Evolutionary conservation across 2,329 filamentous ascomycete species (phyloP).

Genomic region (Scortechinia acanthostroma): DNA sequence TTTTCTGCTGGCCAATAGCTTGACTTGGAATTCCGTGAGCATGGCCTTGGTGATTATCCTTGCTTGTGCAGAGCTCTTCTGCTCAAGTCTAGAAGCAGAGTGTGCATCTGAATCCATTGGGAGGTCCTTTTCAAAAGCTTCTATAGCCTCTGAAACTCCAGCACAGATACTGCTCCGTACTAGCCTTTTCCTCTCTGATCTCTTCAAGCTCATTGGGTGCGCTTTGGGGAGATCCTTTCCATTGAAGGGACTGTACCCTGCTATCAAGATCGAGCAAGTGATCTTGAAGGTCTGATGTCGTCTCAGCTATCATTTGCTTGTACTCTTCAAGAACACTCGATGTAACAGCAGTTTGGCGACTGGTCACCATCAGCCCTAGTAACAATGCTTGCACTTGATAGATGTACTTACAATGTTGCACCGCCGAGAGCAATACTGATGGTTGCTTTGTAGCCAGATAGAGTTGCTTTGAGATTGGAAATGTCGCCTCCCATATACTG

Average conservation of each 20-base stretch:
- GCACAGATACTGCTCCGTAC: slow-evolving; percentile 6
- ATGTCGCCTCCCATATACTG: slow-evolving; percentile 5
- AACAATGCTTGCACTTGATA: background rate
- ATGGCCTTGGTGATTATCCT: too few species aligned
- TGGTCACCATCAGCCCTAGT: slow-evolving; percentile 1
- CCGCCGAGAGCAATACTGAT: slow-evolving; percentile 6
- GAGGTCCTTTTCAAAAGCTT: slow-evolving; percentile 1
- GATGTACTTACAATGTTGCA: slow-evolving; percentile 6
- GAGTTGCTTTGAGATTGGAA: slow-evolving; percentile 4
- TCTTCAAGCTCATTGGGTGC: slow-evolving; percentile 5
- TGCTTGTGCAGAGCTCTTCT: background rate
- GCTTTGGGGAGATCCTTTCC: too few species aligned
- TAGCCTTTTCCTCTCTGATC: slow-evolving; percentile 6
- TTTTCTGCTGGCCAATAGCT: background rate
- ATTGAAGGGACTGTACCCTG: too few species aligned
- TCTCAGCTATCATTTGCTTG: slow-evolving; percentile 2
- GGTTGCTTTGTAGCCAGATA: slow-evolving; percentile 6
- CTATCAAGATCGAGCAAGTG: too few species aligned
- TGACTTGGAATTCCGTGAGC: too few species aligned
- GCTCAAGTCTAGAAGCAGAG: background rate
- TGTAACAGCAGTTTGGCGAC: slow-evolving; percentile 4
- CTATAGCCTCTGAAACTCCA: slow-evolving; percentile 6
- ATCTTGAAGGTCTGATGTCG: background rate
- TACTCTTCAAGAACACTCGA: slow-evolving; percentile 6
- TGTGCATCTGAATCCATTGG: background rate